Evolutionary conservation across 192 early-diverging fungal species (phyloP), one percentile per base, ranked within the genome.

Genomic region (Backusella tarrabulga): DNA sequence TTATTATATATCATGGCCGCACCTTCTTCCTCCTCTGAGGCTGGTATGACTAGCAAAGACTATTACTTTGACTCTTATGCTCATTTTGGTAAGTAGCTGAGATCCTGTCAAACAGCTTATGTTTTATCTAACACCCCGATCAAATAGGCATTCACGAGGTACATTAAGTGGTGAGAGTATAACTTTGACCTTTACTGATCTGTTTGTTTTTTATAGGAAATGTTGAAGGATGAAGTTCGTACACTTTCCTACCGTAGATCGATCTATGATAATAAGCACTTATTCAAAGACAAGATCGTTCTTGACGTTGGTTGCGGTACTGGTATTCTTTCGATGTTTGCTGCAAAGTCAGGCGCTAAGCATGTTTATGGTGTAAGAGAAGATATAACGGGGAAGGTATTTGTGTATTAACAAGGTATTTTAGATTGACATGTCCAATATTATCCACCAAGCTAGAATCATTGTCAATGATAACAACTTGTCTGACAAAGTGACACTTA

Each of bases 11-110:
- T 26, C 6, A 60, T 60, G 56, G n/a, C 56, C 26, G 56, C 56
- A 26, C 56, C 56, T 11, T 6, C 56, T 60, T 26, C 56, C 3
- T 60, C 56, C 23, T 12, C 56, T 40, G 71, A 72, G 11, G 29
- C 26, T 60, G 71, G 69, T 40, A 36, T 79, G 75, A 79, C 81
- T 15, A 79, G 77, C 81, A 83, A 83, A 36, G 81, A 97, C 86
- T 98, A 98, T 83, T 99, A 99, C 91, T 99, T 98, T 91, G 95
- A 99, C 88, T 98, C 97, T 66, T 99, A 98, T 87, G 95, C 97
- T 23, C 93, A 95, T 88, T 97, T 95, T 82, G 93, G 93, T 90
- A 85, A 81, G 77, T 80, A 14, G 14, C 29, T 41, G 32, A 32
- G 32, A 32, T 32, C 32, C 32, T 38, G 3, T 23, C 3, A 34